These are phyloP conservation scores for Fragilariopsis cylindrus DNA, from an alignment of 108 stramenopile genomes.

Conservation along the genomic window DNA sequence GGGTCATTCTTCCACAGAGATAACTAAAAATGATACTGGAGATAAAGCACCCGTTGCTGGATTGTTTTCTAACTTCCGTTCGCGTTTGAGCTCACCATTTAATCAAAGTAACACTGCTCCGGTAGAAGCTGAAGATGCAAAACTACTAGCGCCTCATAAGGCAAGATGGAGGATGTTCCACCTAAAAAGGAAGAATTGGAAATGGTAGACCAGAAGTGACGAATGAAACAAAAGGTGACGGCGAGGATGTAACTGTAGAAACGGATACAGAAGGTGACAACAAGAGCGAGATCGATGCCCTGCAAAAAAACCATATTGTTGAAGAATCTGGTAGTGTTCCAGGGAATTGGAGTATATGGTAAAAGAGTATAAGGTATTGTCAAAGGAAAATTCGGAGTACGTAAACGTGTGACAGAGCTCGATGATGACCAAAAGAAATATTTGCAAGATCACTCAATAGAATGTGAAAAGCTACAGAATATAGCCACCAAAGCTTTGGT, in stretches of 20 bases:
- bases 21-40: too few relatives aligned
- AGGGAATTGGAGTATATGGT: slow-evolving; percentile 6
- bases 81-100: too few relatives aligned
- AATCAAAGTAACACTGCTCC: background rate
- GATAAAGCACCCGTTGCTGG: too few relatives aligned
- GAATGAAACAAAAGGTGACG: background rate
- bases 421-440: background rate
- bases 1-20: too few relatives aligned
- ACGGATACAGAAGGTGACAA: background rate
- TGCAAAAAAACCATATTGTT: background rate
- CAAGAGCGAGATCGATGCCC: background rate
- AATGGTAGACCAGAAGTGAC: background rate
- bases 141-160: background rate
- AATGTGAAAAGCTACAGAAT: background rate
- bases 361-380: background rate
- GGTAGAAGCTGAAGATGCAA: background rate
- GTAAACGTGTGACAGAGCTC: slow-evolving; percentile 1
- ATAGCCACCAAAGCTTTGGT: background rate
- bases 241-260: too few relatives aligned
- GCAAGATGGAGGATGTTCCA: background rate
- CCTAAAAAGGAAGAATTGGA: background rate
- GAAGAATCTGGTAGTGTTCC: background rate
- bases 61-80: too few relatives aligned
- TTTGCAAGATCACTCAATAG: too few relatives aligned
- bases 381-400: slow-evolving; percentile 7